A percentile compares a stretch with the other conserved stretches of the same genome.
These are phyloP conservation scores for Astrothelium macrocarpum DNA, from an alignment of 495 filamentous ascomycete species.

Conservation along the genomic window DNA sequence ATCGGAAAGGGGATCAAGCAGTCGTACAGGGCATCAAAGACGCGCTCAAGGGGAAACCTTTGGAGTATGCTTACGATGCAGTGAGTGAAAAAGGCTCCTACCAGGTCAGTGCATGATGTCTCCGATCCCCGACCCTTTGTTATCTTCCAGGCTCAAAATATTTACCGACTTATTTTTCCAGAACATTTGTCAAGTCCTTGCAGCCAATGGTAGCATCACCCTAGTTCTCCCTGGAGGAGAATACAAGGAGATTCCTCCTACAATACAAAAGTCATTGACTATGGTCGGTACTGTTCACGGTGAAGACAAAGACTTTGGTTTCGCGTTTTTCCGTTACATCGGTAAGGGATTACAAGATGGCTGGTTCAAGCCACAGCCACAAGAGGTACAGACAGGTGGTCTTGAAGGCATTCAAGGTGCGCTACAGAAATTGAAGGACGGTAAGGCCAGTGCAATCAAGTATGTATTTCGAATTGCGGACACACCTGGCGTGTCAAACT, in stretches of 20 bases:
- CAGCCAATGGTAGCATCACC: slow-evolving; percentile 40
- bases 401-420: slow-evolving; percentile 47
- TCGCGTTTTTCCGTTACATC: slow-evolving; percentile 24
- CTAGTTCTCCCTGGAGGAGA: slow-evolving; percentile 41
- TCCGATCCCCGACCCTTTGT: neutral
- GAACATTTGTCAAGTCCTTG: slow-evolving; percentile 41
- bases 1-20: slow-evolving; percentile 50
- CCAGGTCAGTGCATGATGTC: neutral
- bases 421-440: slow-evolving; percentile 37
- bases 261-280: slow-evolving; percentile 22
- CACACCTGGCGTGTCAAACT: slow-evolving; percentile 19
- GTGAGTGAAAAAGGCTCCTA: slow-evolving; percentile 46
- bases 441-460: slow-evolving; percentile 23
- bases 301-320: slow-evolving; percentile 46
- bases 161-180: neutral
- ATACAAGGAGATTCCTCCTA: slow-evolving; percentile 22
- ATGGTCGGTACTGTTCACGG: slow-evolving; percentile 44
- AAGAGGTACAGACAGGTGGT: slow-evolving; percentile 50
- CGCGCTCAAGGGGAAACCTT: slow-evolving; percentile 32
- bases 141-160: neutral
- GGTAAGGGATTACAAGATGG: slow-evolving; percentile 41
- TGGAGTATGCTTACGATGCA: slow-evolving; percentile 50
- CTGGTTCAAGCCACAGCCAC: slow-evolving; percentile 54
- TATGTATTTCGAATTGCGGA: slow-evolving; percentile 24
- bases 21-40: slow-evolving; percentile 43